phyloP scores from a whole-genome alignment of 2,329 filamentous ascomycete genomes.

The Blumeria hordei region DNA sequence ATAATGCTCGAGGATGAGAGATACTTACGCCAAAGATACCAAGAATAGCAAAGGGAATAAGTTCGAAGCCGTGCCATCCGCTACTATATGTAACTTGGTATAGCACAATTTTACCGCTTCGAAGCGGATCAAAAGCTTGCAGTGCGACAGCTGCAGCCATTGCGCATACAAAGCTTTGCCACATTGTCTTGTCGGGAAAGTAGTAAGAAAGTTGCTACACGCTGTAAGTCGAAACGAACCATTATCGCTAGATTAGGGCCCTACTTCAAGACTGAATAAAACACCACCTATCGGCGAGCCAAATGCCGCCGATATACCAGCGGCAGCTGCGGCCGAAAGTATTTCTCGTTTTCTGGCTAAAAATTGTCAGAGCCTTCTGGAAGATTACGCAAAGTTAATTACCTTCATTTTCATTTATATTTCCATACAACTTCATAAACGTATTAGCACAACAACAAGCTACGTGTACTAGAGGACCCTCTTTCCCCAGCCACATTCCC shows the following conservation, averaged over 20 bases:
- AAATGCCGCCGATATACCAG: conserved; percentile 88
- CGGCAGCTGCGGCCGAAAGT: conserved; percentile 77
- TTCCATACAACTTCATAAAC: conserved; percentile 80
- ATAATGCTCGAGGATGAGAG: conserved; percentile 97
- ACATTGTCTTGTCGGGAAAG: conserved; percentile 91
- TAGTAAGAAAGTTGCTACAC: conserved; percentile 51
- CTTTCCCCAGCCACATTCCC: conserved; percentile 84
- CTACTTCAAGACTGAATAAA: conserved; percentile 70
- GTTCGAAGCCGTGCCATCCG: conserved; percentile 93
- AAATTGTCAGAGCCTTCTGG: background rate
- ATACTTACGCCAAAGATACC: conserved; percentile 91
- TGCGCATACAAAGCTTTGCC: conserved; percentile 95
- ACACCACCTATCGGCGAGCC: conserved; percentile 94
- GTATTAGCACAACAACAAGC: conserved; percentile 95
- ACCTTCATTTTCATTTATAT: conserved; percentile 44
- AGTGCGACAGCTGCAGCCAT: conserved; percentile 82
- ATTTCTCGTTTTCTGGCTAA: conserved; percentile 91
- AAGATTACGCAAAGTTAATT: conserved; percentile 2
- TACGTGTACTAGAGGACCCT: conserved; percentile 96
- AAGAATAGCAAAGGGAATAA: conserved; percentile 75
- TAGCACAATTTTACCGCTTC: conserved; percentile 95
- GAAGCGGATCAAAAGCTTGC: conserved; percentile 89
- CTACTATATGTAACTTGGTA: conserved; percentile 93
- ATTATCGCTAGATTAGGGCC: conserved; percentile 18
- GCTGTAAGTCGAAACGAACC: too few relatives aligned